Evolutionary conservation across 1,284 basidiomycete species (phyloP), one percentile per base, ranked within the genome.

Genomic region (Cryptococcus hybrid): DNA sequence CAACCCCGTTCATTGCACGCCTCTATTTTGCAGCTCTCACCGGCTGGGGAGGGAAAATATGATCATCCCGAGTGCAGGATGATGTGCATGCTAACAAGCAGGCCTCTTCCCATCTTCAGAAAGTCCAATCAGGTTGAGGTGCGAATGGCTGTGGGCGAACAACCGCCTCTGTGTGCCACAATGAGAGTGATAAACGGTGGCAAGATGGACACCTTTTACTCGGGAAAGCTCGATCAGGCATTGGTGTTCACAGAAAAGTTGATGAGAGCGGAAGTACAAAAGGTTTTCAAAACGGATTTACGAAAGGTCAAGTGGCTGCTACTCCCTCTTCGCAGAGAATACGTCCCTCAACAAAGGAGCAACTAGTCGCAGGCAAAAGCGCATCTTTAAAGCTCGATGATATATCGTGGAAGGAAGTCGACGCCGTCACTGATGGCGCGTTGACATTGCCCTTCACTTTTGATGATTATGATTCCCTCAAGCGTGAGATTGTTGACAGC

Each of bases 331-430:
- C 43, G 48, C 9, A 2, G 34, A 7, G 42, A 49, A 7, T 65
- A 58, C 44, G 37, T 43, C 0, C 38, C 1, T 39, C n/a, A n/a
- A 44, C 12, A 12, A 13, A 47, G 24, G 44, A 44, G 24, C 4
- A 30, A 9, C 43, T 37, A 1, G 37, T 49, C 3, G 34, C 43
- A 35, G 38, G 38, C n/a, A 48, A 57, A 12, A 43, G 15, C 11
- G 49, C 11, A 11, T 61, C 51, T 47, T 44, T 65, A 8, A 49
- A 42, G 38, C 24, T 55, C 18, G 46, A 52, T 24, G 64, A 68
- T 49, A 61, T 76, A n/a, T 65, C 62, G 8, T 76, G 74, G 74
- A 58, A 64, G 9, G 68, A 74, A 30, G 57, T 76, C 5, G 36
- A 45, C 0, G 43, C 44, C 3, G 47, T 59, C 9, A 60, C 53